phyloP scores from a whole-genome alignment of 2,329 filamentous ascomycete species.

The Chaetomium olivaceum region DNA sequence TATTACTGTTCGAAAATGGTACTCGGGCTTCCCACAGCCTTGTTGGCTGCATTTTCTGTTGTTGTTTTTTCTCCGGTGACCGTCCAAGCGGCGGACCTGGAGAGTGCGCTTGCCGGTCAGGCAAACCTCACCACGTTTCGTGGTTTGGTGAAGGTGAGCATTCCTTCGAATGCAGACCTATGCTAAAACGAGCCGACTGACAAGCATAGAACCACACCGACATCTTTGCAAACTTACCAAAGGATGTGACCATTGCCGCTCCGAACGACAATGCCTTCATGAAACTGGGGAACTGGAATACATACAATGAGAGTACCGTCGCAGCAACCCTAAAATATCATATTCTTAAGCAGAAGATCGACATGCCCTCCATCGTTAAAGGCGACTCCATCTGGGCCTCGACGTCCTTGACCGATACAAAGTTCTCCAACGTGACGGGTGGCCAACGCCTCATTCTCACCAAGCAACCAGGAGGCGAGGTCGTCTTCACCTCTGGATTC shows the following conservation, averaged over 20 bases:
- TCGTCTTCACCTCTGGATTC: constrained; percentile 44
- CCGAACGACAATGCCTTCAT: constrained; percentile 29
- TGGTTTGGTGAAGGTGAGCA: constrained; percentile 19
- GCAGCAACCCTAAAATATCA: constrained; percentile 51
- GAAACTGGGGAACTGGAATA: constrained; percentile 25
- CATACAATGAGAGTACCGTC: constrained; percentile 15
- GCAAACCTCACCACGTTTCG: constrained; percentile 25
- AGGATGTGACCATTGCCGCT: constrained; percentile 22
- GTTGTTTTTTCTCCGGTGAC: background rate
- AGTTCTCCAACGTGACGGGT: constrained; percentile 50
- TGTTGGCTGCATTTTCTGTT: constrained; percentile 10
- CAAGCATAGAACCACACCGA: constrained; percentile 19
- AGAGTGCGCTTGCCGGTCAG: constrained; percentile 21
- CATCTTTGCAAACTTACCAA: constrained; percentile 22
- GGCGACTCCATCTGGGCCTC: constrained; percentile 45
- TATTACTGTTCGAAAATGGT: background rate
- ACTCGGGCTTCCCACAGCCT: background rate
- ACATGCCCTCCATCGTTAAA: constrained; percentile 41
- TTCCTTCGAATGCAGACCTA: background rate
- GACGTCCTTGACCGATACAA: constrained; percentile 45
- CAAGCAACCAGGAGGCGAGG: constrained; percentile 45
- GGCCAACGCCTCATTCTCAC: constrained; percentile 52
- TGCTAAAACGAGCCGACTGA: background rate
- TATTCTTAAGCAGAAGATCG: constrained; percentile 54
- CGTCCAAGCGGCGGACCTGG: constrained; percentile 12